Base-by-base conservation (phyloP, 1,139 yeast species). In the Hansenula sp. region DNA sequence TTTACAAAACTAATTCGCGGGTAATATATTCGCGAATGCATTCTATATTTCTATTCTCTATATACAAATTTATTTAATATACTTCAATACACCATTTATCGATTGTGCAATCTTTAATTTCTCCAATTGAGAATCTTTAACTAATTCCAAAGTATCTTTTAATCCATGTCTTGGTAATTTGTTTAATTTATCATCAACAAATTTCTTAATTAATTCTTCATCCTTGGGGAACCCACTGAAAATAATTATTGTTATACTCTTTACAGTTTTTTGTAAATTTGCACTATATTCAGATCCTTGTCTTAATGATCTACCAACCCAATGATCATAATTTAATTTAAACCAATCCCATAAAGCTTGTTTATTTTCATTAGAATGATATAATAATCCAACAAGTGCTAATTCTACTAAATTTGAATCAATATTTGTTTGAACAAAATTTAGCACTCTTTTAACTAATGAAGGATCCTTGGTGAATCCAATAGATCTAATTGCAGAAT, bases 291-390 rank as follows among this genome's bases (percentile, higher is more conserved):
- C 68, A 14, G 75, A 65, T 1, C 77, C 79, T 38, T 64, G 65
- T 40, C 71, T 58, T 34, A 66, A 53, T 9, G 78, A 64, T 43
- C 68, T 70, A 18, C 61, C 51, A 6, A 66, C 67, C 79, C 84
- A 78, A 25, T 61, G 59, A 39, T 73, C 73, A 52, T 71, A 78
- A 50, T 79, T 69, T 37, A 70, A 54, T 30, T 54, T 61, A 56
- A 71, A 79, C 85, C 86, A 80, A 12, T 67, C 60, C 75, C 80
- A 79, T 7, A 79, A 53, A 1, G 46, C 22, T 8, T 53, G 54
- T 39, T 49, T 49, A 29, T 44, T 49, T 30, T 26, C 16, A 5
- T 43, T 43, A 29, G 40, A 41, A 34, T 53, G 34, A 43, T 59
- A 62, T 37, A 61, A 58, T 20, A 76, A 65, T 4, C 87, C 87